Evolutionary conservation across 257 asterid species (phyloP).

Genomic region (Knoxia roxburghii): DNA sequence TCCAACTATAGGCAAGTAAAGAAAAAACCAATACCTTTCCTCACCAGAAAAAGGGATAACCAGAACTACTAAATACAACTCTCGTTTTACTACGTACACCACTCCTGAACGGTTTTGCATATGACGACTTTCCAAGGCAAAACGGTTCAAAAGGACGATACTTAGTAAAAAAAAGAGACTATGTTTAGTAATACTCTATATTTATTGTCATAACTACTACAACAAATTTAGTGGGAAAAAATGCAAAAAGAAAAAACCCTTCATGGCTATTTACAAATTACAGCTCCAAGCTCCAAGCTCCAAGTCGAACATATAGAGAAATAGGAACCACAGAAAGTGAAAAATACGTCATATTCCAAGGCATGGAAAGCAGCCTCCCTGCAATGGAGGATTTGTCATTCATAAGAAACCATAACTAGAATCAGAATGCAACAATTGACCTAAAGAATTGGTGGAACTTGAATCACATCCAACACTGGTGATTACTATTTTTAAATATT

Average conservation of each 20-base stretch:
- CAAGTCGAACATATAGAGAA: too few species aligned
- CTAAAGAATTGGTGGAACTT: too few species aligned
- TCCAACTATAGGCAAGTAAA: background rate
- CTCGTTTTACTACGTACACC: too few species aligned
- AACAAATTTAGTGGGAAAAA: slow-evolving; percentile 1
- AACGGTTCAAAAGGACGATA: too few species aligned
- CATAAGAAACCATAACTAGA: background rate
- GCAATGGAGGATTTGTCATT: background rate
- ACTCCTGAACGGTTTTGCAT: too few species aligned
- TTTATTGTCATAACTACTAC: slow-evolving; percentile 12
- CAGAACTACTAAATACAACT: too few species aligned
- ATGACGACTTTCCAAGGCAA: too few species aligned
- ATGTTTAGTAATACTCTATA: background rate
- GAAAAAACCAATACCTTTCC: too few species aligned
- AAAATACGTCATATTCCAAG: slow-evolving; percentile 14
- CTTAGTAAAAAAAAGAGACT: background rate
- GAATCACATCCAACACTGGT: background rate
- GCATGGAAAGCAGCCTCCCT: slow-evolving; percentile 31
- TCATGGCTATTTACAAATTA: slow-evolving; percentile 18
- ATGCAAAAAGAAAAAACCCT: slow-evolving; percentile 1
- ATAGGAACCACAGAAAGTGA: background rate
- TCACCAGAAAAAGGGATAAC: too few species aligned
- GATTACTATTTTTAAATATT: too few species aligned
- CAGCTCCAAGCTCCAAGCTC: too few species aligned
- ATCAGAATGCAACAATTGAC: too few species aligned